Conservation (phyloP, 495 filamentous ascomycete genomes). For the Cudoniella acicularis region DNA sequence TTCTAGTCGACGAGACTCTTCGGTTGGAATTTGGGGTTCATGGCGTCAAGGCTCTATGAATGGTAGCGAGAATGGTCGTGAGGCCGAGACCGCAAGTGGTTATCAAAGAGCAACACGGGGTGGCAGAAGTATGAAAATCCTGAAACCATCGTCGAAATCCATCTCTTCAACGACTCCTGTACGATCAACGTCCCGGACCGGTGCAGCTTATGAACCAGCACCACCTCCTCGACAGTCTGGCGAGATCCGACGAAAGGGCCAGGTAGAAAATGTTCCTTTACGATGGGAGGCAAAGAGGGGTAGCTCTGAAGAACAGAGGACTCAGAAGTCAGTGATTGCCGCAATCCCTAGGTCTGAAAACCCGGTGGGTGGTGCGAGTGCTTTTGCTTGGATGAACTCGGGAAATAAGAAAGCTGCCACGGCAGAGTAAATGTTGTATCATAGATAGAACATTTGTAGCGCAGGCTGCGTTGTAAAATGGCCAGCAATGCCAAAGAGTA, state of each 20-base stretch:
- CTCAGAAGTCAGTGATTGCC: conserved; percentile 28
- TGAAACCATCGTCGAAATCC: conserved; percentile 59
- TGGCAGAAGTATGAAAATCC: conserved; percentile 70
- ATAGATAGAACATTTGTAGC: not conserved
- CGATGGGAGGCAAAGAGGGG: conserved; percentile 30
- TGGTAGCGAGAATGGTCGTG: conserved; percentile 8
- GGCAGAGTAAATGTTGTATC: conserved; percentile 15
- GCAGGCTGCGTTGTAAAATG: conserved; percentile 1
- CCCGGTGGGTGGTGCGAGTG: conserved; percentile 87
- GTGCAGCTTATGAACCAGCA: conserved; percentile 41
- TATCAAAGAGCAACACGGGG: conserved; percentile 52
- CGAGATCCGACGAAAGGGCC: conserved; percentile 25
- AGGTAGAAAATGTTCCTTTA: conserved; percentile 22
- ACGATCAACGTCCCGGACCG: conserved; percentile 34
- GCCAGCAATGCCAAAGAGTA: no score
- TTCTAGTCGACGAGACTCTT: conserved; percentile 36
- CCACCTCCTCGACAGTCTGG: conserved; percentile 30
- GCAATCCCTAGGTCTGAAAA: conserved; percentile 54
- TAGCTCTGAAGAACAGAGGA: conserved; percentile 37
- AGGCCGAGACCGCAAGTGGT: conserved; percentile 35
- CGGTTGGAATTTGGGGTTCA: conserved; percentile 57
- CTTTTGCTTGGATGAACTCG: conserved; percentile 82
- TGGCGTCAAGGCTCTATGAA: conserved; percentile 60
- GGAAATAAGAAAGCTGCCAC: conserved; percentile 18
- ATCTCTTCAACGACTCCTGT: conserved; percentile 35